These are phyloP conservation scores for Nitzschia sp. DNA, from an alignment of 108 stramenopile species.

Conservation along the genomic window DNA sequence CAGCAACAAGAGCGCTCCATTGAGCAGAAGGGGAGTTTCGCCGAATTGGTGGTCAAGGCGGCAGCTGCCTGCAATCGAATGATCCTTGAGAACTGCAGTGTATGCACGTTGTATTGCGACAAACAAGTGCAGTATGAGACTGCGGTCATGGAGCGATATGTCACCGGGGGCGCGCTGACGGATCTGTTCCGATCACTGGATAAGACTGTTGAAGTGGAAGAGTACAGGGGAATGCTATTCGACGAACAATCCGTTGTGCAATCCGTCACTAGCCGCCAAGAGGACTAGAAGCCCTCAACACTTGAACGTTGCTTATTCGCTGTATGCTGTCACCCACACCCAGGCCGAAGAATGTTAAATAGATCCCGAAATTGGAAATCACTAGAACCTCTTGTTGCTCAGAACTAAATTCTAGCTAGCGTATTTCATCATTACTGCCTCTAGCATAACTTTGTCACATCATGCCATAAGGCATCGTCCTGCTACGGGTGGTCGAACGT, in stretches of 20 bases:
- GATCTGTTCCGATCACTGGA: slow-evolving; percentile 6
- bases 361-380: too few relatives aligned
- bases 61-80: slow-evolving; percentile 5
- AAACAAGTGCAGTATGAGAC: slow-evolving; percentile 46
- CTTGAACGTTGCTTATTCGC: neutral
- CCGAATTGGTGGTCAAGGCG: slow-evolving; percentile 16
- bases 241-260: slow-evolving; percentile 40
- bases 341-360: too few relatives aligned
- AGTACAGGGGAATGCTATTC: slow-evolving; percentile 18
- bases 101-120: slow-evolving; percentile 37
- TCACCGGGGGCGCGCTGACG: slow-evolving; percentile 1
- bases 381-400: too few relatives aligned
- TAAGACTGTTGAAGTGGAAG: neutral
- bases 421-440: too few relatives aligned
- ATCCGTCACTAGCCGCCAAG: slow-evolving; percentile 20
- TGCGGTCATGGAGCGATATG: neutral
- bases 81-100: slow-evolving; percentile 29
- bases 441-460: too few relatives aligned
- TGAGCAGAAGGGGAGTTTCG: slow-evolving; percentile 7
- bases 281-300: neutral
- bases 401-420: too few relatives aligned
- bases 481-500: too few relatives aligned
- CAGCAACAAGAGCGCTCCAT: neutral
- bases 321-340: too few relatives aligned
- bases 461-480: too few relatives aligned